Percentiles rank a stretch among this genome's conserved stretches.
Conservation (phyloP, 208 protist species). For the Acanthamoeba castellanii region DNA sequence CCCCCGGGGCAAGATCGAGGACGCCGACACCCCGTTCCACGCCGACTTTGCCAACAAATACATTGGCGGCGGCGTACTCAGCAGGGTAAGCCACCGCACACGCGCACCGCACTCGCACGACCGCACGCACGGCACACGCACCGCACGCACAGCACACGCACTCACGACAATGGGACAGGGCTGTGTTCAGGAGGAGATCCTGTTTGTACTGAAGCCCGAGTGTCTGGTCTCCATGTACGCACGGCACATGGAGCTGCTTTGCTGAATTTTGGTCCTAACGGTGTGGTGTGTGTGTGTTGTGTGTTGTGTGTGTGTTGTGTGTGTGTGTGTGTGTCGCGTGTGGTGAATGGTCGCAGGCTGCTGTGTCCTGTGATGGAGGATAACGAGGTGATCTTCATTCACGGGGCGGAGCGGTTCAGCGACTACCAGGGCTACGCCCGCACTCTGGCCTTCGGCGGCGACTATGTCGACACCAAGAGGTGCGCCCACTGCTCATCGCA, state of each 20-base stretch:
- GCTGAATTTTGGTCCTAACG: background rate
- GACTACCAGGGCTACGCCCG: conserved; percentile 73
- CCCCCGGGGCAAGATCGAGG: background rate
- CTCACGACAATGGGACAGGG: conserved; percentile 54
- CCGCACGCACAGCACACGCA: no score
- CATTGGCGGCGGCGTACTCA: conserved; percentile 84
- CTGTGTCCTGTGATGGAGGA: conserved; percentile 62
- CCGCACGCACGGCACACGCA: background rate
- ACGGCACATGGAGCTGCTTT: background rate
- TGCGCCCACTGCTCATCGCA: background rate
- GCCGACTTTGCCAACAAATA: conserved; percentile 87
- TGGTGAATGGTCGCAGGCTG: background rate
- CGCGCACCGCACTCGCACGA: no score
- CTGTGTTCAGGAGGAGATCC: conserved; percentile 86
- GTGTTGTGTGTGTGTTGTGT: background rate
- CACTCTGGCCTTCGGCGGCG: background rate
- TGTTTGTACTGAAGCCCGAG: conserved; percentile 85
- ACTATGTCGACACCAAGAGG: conserved; percentile 40
- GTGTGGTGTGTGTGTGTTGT: background rate
- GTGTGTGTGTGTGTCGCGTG: background rate
- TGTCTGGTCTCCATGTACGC: conserved; percentile 73
- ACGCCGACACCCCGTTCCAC: conserved; percentile 60
- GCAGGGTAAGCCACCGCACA: conserved; percentile 22
- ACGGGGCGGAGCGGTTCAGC: conserved; percentile 81
- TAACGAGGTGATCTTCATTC: conserved; percentile 82